Base-by-base conservation (phyloP, 768 basidiomycete species). In the Leucosporidium yakuticum region DNA sequence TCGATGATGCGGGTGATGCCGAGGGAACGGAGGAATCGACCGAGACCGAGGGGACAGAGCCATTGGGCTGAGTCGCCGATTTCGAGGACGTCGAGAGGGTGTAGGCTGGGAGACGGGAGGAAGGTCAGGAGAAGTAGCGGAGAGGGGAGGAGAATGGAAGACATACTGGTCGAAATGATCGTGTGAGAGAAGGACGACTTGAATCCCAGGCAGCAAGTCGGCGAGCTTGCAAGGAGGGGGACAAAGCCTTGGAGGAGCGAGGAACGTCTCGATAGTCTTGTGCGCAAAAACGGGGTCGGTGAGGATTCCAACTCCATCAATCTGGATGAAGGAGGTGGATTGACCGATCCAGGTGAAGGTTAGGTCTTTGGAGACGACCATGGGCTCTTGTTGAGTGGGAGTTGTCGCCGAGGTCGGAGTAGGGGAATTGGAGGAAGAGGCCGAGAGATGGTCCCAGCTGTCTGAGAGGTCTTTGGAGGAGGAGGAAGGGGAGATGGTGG, bases 141-240 rank as follows among this genome's bases (percentile, higher is more conserved):
- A 44, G 39, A 44, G 14, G 6, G 17, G 39, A 44, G 39, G 17
- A 44, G 39, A 44, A 15, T 12, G 3, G 39, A 7, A 8, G 39
- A 44, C 39, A 8, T 44, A 44, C 39, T 80, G 79, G 69, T 80
- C 79, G 63, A 75, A 79, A 59, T 80, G 79, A 65, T 78, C 76
- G 69, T 79, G 79, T 4, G 77, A 78, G 12, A 80, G 73, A 25
- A 79, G 72, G 11, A 79, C 78, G 48, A 79, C 63, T 60, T 80
- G 78, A 4, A 79, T 73, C 27, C 70, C 68, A 21, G 39, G 39
- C 4, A 60, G 44, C 23, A 47, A 4, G 23, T 11, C n/a, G 44
- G 27, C 51, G n/a, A 23, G 39, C 70, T 69, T 21, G 39, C 58
- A n/a, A 47, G 44, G 12, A 27, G 8, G 23, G 3, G 19, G 44